Evolutionary conservation across 2,329 filamentous ascomycete genomes (phyloP), one percentile per base, ranked within the genome.

Genomic region (Neoscytalidium dimidiatum): DNA sequence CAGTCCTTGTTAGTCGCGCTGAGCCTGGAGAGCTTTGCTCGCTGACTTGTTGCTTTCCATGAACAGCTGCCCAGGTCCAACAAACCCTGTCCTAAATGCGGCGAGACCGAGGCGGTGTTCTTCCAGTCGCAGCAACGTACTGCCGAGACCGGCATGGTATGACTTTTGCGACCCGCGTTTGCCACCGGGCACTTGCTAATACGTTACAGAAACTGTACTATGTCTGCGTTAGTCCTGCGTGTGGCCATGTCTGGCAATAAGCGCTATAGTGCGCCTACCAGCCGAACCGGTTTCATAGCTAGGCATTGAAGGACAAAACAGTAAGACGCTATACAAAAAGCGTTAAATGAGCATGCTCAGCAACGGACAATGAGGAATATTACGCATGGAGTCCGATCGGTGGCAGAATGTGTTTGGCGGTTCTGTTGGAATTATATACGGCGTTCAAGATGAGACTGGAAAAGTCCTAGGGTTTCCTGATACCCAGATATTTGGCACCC

Each of bases 121-220:
- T 99, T 99, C 84, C 95, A 99, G 82, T 97, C 94, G 67, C 95
- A 99, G 78, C 94, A 98, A 83, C 91, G 95, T 80, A 97, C 91
- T 71, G 92, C 92, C 56, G 94, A 98, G 79, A 99, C 95, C 49
- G 95, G 95, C 82, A 99, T 99, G 95, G 95, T 98, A 80, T 84
- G 91, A 71, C 38, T 6, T 29, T n/a, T 17, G 7, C n/a, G 2
- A 41, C 38, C 33, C 26, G 13, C 35, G 9, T 23, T 19, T 21
- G n/a, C 38, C 4, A 53, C 17, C 26, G n/a, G 21, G 21, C 8
- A 33, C 28, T 2, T 3, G 17, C n/a, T 46, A 26, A 46, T 28
- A 46, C 33, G n/a, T 11, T 33, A 0, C 67, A 84, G 82, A 81
- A 80, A 73, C 78, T 84, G 46, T 84, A 83, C 73, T 84, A 80